Evolutionary conservation across 208 protist genomes (phyloP), one percentile per base, ranked within the genome.

Genomic region (Leishmania gerbilli): DNA sequence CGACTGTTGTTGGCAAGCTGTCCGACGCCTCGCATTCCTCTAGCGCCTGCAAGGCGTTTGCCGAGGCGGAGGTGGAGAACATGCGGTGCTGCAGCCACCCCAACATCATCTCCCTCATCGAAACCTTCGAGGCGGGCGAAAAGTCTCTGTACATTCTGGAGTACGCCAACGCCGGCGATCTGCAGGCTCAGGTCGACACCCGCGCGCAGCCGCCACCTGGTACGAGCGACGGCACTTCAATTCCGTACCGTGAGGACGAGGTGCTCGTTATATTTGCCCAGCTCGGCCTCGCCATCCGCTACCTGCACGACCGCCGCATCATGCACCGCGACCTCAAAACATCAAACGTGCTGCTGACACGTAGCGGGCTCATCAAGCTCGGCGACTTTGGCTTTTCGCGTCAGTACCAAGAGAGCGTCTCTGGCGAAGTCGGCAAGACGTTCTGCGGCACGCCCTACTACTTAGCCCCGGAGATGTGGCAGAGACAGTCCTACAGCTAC

Each of bases 381-480:
- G 95, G 91, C n/a, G 95, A 97, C 82, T 97, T 97, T 82, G 92
- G 92, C 40, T 95, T 94, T 64, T 89, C 86, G 34, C 74, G 86
- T 49, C 87, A 93, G 80, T 94, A 93, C 72, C 84, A 90, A 45
- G 82, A 88, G 51, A 88, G 82, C 64, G 86, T 94, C 51, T 88
- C 86, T 24, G 82, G 79, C 24, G 82, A 88, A 47, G 92, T 94
- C 21, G 90, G 85, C 55, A 82, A 79, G 53, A 92, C 91, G 4
- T 89, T 93, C 76, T 92, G 90, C 60, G 95, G 93, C 47, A 96
- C 93, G 27, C 95, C 96, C 1, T 95, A 97, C 76, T 99, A 98
- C 85, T 82, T 98, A 24, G 91, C 93, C 2, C 97, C 97, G 3
- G 97, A 99, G 84, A 71, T 99, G 34, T 98, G 93, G 89, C 87